Evolutionary conservation across 306 rosid species (phyloP).

Genomic region (Corylus heterophylla): DNA sequence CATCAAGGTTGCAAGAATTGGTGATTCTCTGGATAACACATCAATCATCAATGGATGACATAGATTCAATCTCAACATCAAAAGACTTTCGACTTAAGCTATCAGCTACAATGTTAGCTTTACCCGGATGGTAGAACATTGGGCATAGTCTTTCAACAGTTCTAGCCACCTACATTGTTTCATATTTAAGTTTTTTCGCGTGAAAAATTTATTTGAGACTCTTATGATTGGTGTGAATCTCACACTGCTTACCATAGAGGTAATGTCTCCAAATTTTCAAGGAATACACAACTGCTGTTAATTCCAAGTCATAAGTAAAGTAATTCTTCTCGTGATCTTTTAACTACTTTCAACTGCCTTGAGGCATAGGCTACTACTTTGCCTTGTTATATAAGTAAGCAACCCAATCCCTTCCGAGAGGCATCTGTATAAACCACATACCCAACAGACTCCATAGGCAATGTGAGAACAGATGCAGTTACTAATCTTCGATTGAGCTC

Average conservation of each 20-base stretch:
- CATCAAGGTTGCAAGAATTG: too few species aligned
- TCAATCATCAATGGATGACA: too few species aligned
- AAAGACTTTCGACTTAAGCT: background rate
- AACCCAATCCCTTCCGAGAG: background rate
- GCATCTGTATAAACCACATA: background rate
- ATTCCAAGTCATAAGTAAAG: background rate
- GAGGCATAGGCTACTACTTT: background rate
- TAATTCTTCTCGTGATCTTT: background rate
- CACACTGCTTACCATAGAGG: background rate
- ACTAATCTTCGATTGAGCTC: background rate
- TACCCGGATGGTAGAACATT: background rate
- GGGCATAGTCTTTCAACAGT: background rate
- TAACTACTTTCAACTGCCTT: background rate
- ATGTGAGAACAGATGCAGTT: background rate
- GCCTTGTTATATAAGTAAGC: background rate
- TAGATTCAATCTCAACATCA: background rate
- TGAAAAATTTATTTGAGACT: background rate
- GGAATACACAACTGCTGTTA: background rate
- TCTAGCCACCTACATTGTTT: background rate
- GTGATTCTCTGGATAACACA: too few species aligned
- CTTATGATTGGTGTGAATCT: background rate
- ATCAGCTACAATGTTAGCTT: background rate
- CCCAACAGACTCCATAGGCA: background rate
- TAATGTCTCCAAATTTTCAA: slow-evolving; percentile 1
- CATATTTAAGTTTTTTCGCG: background rate